These are phyloP conservation scores for Geosiphon pyriformis DNA, from an alignment of 192 early-diverging fungal species.

Conservation along the genomic window DNA sequence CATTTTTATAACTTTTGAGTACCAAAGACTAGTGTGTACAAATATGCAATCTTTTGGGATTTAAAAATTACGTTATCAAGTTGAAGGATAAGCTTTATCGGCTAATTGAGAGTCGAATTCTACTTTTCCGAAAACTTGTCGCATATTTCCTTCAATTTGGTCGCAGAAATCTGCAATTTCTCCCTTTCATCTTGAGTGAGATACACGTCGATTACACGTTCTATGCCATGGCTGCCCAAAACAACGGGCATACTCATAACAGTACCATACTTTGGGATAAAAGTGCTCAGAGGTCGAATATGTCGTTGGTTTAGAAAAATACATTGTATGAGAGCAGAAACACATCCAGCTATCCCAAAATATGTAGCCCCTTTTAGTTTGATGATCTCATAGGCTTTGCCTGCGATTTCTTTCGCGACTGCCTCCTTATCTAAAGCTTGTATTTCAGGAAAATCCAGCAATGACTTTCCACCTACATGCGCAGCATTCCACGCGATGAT, in stretches of 20 bases:
- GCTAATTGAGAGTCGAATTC: too few species aligned
- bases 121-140: conserved; percentile 46
- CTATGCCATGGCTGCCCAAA: conserved; percentile 66
- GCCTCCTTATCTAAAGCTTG: conserved; percentile 47
- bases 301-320: conserved; percentile 66
- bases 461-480: conserved; percentile 60
- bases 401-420: conserved; percentile 54
- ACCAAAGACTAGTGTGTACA: too few species aligned
- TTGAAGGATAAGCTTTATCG: too few species aligned
- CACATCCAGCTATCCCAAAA: conserved; percentile 81
- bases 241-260: conserved; percentile 76
- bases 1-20: too few species aligned
- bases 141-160: conserved; percentile 49
- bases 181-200: conserved; percentile 54
- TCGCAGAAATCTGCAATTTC: conserved; percentile 50
- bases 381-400: conserved; percentile 81
- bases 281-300: conserved; percentile 68
- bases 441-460: conserved; percentile 61
- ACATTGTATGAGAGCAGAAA: conserved; percentile 57
- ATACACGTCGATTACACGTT: conserved; percentile 63
- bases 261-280: conserved; percentile 52
- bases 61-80: too few species aligned
- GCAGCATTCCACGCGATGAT: conserved; percentile 77
- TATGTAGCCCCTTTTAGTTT: conserved; percentile 80
- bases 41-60: too few species aligned